These are phyloP conservation scores for Oehlia diaphana DNA, from an alignment of 192 early-diverging fungal species.

Conservation along the genomic window DNA sequence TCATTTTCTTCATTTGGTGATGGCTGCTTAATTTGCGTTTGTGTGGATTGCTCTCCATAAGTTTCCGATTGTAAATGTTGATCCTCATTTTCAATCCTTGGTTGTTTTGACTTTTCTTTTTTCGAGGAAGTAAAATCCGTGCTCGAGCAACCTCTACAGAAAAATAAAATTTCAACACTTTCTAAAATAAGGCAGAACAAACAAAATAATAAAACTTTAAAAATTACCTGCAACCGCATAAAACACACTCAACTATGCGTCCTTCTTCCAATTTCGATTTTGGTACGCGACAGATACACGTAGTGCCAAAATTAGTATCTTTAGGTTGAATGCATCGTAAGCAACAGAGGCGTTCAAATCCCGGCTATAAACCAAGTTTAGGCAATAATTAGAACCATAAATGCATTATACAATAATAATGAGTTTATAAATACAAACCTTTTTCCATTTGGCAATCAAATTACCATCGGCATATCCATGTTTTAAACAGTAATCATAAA, in stretches of 20 bases:
- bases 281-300: slow-evolving; percentile 96
- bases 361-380: slow-evolving; percentile 52
- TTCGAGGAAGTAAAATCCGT: slow-evolving; percentile 21
- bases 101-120: slow-evolving; percentile 26
- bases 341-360: slow-evolving; percentile 98
- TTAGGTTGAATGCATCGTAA: slow-evolving; percentile 94
- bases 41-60: no score
- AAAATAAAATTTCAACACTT: not conserved
- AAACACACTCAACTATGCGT: slow-evolving; percentile 89
- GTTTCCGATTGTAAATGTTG: no score
- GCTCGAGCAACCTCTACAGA: slow-evolving; percentile 27
- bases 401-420: not conserved
- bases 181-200: not conserved
- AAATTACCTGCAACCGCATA: slow-evolving; percentile 79
- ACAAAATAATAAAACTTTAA: not conserved
- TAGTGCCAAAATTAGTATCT: slow-evolving; percentile 97
- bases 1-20: no score
- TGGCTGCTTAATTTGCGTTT: no score
- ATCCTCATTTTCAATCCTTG: not conserved
- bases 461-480: slow-evolving; percentile 87
- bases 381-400: not conserved
- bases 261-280: slow-evolving; percentile 86
- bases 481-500: slow-evolving; percentile 94
- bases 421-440: slow-evolving; percentile 51
- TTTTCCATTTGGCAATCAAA: slow-evolving; percentile 98